These are phyloP conservation scores for Pseudonitzschia multistriata DNA, from an alignment of 108 stramenopile genomes.

Conservation along the genomic window DNA sequence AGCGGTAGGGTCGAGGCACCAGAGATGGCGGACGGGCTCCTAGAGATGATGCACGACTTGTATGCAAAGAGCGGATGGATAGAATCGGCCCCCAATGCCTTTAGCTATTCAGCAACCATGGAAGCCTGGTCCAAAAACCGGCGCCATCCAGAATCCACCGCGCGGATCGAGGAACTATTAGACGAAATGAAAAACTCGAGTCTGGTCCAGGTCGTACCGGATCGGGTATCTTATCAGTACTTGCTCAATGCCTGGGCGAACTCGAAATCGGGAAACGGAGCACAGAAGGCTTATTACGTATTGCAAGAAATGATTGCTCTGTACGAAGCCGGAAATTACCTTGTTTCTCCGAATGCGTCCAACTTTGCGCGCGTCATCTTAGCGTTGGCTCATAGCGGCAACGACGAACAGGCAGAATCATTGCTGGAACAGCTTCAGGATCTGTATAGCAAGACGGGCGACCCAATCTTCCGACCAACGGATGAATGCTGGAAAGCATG, in stretches of 20 bases:
- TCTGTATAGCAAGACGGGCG: slow-evolving; percentile 19
- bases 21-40: slow-evolving; percentile 46
- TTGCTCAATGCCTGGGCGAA: slow-evolving; percentile 40
- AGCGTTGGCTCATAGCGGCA: slow-evolving; percentile 21
- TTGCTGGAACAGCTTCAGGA: slow-evolving; percentile 20
- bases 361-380: slow-evolving; percentile 30
- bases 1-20: slow-evolving; percentile 47
- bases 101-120: slow-evolving; percentile 33
- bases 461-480: slow-evolving; percentile 16
- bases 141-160: slow-evolving; percentile 22
- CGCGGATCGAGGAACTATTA: slow-evolving; percentile 20
- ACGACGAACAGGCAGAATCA: slow-evolving; percentile 13
- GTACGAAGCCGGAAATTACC: slow-evolving; percentile 32
- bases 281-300: slow-evolving; percentile 25
- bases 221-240: slow-evolving; percentile 27
- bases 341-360: slow-evolving; percentile 23
- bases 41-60: slow-evolving; percentile 50
- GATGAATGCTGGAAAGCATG: slow-evolving; percentile 30
- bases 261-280: slow-evolving; percentile 18
- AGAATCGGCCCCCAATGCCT: slow-evolving; percentile 25
- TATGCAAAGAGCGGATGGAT: slow-evolving; percentile 30
- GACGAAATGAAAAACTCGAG: slow-evolving; percentile 33
- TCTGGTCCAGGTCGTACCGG: slow-evolving; percentile 27
- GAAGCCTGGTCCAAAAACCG: slow-evolving; percentile 31
- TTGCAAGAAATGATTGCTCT: slow-evolving; percentile 32